These are phyloP conservation scores for Chytriomyces confervae DNA, from an alignment of 192 early-diverging fungal genomes.

Conservation along the genomic window DNA sequence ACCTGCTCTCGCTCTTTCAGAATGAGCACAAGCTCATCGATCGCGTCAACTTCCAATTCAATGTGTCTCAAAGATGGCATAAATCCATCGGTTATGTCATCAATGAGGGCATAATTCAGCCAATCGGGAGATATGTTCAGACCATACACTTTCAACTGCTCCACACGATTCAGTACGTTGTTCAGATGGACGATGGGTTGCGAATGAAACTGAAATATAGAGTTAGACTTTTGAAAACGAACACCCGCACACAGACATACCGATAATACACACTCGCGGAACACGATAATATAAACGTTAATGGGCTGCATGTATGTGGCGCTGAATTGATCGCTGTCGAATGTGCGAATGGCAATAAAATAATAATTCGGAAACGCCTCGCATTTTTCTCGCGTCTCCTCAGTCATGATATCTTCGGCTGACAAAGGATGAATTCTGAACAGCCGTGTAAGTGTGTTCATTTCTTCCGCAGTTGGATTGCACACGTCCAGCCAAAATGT, in stretches of 20 bases:
- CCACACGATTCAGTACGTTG: constrained; percentile 85
- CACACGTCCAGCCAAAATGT: constrained; percentile 64
- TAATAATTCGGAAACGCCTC: constrained; percentile 91
- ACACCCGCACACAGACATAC: constrained; percentile 37
- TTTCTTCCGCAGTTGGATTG: constrained; percentile 51
- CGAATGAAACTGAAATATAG: constrained; percentile 75
- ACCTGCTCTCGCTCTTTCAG: constrained; percentile 83
- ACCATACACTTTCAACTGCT: constrained; percentile 80
- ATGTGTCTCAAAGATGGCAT: constrained; percentile 83
- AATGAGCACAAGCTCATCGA: constrained; percentile 93
- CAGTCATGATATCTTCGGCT: constrained; percentile 86
- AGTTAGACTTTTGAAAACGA: background rate
- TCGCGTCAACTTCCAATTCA: constrained; percentile 93
- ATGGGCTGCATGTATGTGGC: constrained; percentile 58
- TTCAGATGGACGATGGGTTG: constrained; percentile 76
- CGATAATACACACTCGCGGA: constrained; percentile 62
- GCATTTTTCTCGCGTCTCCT: constrained; percentile 93
- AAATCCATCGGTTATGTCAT: constrained; percentile 93
- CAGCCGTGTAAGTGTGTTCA: constrained; percentile 47
- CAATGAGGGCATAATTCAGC: constrained; percentile 95
- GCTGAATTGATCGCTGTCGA: constrained; percentile 51
- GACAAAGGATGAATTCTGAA: constrained; percentile 91
- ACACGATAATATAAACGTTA: constrained; percentile 61
- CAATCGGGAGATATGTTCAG: constrained; percentile 89
- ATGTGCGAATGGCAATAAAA: constrained; percentile 84